These are phyloP conservation scores for Pythium dissimile DNA, from an alignment of 352 stramenopile genomes.

Conservation along the genomic window DNA sequence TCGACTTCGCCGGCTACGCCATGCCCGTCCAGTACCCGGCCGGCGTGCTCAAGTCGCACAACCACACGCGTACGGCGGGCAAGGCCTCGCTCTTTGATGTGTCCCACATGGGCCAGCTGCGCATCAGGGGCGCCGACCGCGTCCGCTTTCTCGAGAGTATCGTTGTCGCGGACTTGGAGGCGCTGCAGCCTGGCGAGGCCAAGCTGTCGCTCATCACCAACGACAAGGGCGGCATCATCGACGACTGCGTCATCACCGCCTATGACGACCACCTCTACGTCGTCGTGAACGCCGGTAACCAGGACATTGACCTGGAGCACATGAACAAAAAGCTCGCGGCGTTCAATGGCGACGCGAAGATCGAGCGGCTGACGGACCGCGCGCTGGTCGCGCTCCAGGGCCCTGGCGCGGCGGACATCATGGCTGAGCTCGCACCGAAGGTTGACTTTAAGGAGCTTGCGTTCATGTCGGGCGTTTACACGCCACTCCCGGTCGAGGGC, in stretches of 20 bases:
- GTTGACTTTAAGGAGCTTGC: conserved; percentile 91
- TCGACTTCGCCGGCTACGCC: conserved; percentile 96
- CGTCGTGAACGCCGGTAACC: conserved; percentile 98
- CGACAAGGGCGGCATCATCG: conserved; percentile 95
- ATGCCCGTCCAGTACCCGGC: conserved; percentile 97
- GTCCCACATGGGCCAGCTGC: conserved; percentile 97
- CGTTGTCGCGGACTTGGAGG: conserved; percentile 93
- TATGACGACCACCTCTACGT: conserved; percentile 93
- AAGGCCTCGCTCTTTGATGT: conserved; percentile 97
- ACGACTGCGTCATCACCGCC: conserved; percentile 98
- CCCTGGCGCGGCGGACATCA: conserved; percentile 84
- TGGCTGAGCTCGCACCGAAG: conserved; percentile 78
- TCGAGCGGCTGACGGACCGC: conserved; percentile 93
- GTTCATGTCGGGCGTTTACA: conserved; percentile 96
- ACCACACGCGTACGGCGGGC: conserved; percentile 63
- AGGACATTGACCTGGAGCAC: conserved; percentile 94
- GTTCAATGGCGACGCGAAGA: conserved; percentile 91
- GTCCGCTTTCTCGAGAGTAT: conserved; percentile 94
- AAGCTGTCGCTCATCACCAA: conserved; percentile 97
- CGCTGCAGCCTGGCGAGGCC: conserved; percentile 81
- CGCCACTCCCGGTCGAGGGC: conserved; percentile 52
- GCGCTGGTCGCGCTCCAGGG: conserved; percentile 96
- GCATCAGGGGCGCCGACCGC: conserved; percentile 92
- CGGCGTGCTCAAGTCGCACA: conserved; percentile 95
- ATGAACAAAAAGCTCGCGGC: conserved; percentile 83